Base-by-base conservation (phyloP, 2,329 filamentous ascomycete genomes). In the Aspergillus sp. region DNA sequence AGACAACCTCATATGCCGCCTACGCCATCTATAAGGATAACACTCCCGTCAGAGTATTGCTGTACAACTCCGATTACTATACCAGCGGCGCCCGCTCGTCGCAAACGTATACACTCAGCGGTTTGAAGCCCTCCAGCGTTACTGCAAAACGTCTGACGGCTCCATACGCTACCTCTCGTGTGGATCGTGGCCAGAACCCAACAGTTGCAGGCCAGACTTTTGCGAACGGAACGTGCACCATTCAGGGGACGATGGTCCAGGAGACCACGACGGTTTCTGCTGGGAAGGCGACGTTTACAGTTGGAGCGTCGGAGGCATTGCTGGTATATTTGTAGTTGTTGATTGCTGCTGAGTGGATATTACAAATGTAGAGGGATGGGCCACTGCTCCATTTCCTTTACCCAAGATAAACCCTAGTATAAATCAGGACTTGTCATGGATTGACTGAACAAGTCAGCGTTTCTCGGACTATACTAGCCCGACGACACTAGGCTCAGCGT, bases 291-390 rank as follows among this genome's bases (percentile, higher is more conserved):
- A 75, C 68, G 0, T 74, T 78, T 48, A 68, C 64, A 1, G 51
- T 81, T 19, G 64, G 63, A 17, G 79, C 77, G 5, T 75, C 74
- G 6, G 79, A 82, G 60, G 78, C 77, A 4, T 60, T 81, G 50
- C 51, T 81, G 45, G 69, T 81, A 20, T 77, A 79, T 62, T 54
- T 81, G 26, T 63, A 54, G 16, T 26, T 26, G 40, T 17, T 43
- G 10, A 11, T 38, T 38, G 35, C 1, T 3, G 16, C 40, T 26
- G 67, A 44, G 67, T 66, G 16, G 71, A 67, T 13, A 75, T 63
- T 0, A 60, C 64, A 52, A 75, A 72, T 33, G 73, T 68, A 1
- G 76, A 60, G n/a, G 7, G 22, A 22, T 22, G 7, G 22, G 22
- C 5, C 7, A 22, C 2, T 22, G 22, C 22, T 22, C 22, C 22